Conservation (phyloP, 371 early-diverging fungal species). For the Apophysomyces variabilis region DNA sequence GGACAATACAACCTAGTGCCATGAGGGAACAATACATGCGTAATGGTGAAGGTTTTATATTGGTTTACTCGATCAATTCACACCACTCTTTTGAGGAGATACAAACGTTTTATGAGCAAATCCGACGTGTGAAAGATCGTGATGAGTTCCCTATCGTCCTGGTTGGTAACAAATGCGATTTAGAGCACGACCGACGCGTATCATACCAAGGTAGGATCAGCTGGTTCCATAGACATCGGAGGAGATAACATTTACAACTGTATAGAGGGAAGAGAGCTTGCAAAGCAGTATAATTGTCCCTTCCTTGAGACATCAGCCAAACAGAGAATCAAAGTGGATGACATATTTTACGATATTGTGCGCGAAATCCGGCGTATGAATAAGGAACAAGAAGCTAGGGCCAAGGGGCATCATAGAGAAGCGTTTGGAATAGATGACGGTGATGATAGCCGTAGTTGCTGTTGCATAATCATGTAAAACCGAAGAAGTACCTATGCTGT, state of each 20-base stretch:
- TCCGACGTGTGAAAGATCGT: conserved; percentile 75
- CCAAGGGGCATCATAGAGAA: conserved; percentile 14
- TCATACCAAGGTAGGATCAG: conserved; percentile 54
- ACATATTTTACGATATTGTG: conserved; percentile 89
- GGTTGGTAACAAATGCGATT: conserved; percentile 90
- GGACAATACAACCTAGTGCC: conserved; percentile 44
- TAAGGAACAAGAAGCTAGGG: conserved; percentile 44
- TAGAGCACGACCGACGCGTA: conserved; percentile 82
- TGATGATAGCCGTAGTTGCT: conserved; percentile 15
- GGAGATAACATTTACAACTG: neutral
- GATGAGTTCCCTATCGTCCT: conserved; percentile 82
- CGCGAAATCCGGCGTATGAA: conserved; percentile 82
- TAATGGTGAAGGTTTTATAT: conserved; percentile 58
- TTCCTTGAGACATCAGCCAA: conserved; percentile 95
- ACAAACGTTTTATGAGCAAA: conserved; percentile 61
- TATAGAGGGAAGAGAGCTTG: conserved; percentile 83
- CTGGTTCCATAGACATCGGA: neutral
- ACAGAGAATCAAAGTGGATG: conserved; percentile 88
- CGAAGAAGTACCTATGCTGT: neutral
- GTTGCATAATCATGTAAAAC: conserved; percentile 30
- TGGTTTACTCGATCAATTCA: conserved; percentile 67
- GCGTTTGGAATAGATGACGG: conserved; percentile 18
- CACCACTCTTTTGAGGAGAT: conserved; percentile 73
- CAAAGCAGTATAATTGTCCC: conserved; percentile 74
- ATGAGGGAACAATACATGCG: conserved; percentile 86